These are phyloP conservation scores for Coemansia sp. DNA, from an alignment of 192 early-diverging fungal species.

Conservation along the genomic window DNA sequence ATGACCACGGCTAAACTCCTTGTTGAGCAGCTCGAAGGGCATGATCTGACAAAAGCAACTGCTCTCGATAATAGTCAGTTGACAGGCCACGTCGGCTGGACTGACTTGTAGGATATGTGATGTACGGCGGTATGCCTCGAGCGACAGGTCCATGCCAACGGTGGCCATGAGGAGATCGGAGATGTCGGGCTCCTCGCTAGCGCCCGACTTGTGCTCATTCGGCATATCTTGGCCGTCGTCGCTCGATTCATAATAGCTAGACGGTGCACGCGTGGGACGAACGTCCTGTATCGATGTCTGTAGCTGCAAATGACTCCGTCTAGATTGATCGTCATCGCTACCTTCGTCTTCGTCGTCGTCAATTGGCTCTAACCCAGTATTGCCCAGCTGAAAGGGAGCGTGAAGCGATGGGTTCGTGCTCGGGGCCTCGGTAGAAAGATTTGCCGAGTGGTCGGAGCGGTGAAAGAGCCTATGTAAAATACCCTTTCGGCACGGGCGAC, in stretches of 20 bases:
- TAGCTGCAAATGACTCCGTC: neutral
- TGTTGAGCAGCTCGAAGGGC: slow-evolving; percentile 72
- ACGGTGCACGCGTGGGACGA: neutral
- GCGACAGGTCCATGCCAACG: slow-evolving; percentile 51
- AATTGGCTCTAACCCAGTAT: neutral
- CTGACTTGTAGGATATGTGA: slow-evolving; percentile 70
- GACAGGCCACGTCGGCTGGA: slow-evolving; percentile 79
- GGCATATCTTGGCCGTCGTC: slow-evolving; percentile 1
- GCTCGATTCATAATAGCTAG: slow-evolving; percentile 5
- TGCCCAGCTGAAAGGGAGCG: neutral
- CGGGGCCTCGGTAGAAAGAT: neutral
- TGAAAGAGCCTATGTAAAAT: neutral
- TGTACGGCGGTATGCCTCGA: slow-evolving; percentile 64
- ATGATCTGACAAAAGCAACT: slow-evolving; percentile 68
- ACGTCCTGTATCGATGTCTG: neutral
- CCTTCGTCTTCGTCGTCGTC: neutral
- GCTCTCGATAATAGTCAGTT: slow-evolving; percentile 81
- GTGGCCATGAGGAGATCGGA: slow-evolving; percentile 55
- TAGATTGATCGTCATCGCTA: neutral
- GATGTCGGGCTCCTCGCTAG: slow-evolving; percentile 44
- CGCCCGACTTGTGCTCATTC: neutral
- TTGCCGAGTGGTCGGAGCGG: slow-evolving; percentile 2
- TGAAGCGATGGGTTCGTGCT: neutral
- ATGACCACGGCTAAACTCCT: slow-evolving; percentile 62
- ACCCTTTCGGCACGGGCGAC: slow-evolving; percentile 1